phyloP scores from a whole-genome alignment of 352 stramenopile genomes.

The Globisporangium orthogonon region DNA sequence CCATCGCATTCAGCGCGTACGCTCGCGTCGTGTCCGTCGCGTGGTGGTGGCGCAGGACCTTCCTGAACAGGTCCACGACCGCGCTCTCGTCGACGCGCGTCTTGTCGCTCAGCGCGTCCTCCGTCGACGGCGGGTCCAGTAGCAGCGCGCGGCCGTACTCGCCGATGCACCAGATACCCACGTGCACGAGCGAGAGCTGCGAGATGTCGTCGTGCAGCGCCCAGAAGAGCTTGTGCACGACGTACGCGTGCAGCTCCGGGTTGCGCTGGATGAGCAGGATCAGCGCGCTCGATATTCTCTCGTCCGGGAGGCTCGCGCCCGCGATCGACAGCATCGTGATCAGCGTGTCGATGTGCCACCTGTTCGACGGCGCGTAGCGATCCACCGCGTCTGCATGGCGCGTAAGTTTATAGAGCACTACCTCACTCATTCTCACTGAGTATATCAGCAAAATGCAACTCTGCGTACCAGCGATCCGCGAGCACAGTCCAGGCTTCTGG shows the following conservation, averaged over 20 bases:
- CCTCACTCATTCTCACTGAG: too few relatives aligned
- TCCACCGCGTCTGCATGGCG: slow-evolving; percentile 60
- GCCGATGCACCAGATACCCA: slow-evolving; percentile 97
- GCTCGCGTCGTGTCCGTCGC: slow-evolving; percentile 76
- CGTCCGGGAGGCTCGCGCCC: slow-evolving; percentile 87
- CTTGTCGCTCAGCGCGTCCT: slow-evolving; percentile 66
- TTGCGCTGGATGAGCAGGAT: slow-evolving; percentile 95
- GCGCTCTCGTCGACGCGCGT: slow-evolving; percentile 53
- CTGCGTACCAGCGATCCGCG: slow-evolving; percentile 85
- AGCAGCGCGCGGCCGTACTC: slow-evolving; percentile 95
- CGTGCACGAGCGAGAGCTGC: slow-evolving; percentile 94
- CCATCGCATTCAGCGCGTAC: slow-evolving; percentile 87
- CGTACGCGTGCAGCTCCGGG: slow-evolving; percentile 88
- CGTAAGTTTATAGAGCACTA: too few relatives aligned
- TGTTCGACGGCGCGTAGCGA: slow-evolving; percentile 72
- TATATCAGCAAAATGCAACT: background rate
- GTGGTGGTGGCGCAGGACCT: slow-evolving; percentile 79
- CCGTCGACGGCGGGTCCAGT: slow-evolving; percentile 40
- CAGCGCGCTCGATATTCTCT: slow-evolving; percentile 92
- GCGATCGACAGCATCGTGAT: slow-evolving; percentile 99
- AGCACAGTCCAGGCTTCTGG: slow-evolving; percentile 94
- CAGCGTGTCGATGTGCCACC: slow-evolving; percentile 96
- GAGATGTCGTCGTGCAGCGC: slow-evolving; percentile 93
- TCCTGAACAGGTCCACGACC: slow-evolving; percentile 67
- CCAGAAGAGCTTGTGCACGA: slow-evolving; percentile 96